Evolutionary conservation across 257 asterid species (phyloP), one percentile per base, ranked within the genome.

Genomic region (Salvia hispanica): DNA sequence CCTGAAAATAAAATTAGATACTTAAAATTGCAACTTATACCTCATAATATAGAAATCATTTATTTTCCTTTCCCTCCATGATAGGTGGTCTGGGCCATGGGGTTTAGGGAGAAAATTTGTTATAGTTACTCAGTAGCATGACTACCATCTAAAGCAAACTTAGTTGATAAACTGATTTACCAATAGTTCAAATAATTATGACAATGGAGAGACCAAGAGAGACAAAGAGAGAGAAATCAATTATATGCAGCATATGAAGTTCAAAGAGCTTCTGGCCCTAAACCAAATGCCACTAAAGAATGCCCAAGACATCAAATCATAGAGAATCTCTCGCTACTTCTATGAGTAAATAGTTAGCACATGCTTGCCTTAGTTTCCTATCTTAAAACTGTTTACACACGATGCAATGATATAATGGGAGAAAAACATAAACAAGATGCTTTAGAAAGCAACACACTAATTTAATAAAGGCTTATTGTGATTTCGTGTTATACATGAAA

Each of bases 1-100:
- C 96, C 95, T 90, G 75, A 67, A 71, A 6, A 64, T 51, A 39
- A 25, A 25, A 25, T 25, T 25, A 25, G 31, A 25, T 25, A 25
- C 31, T 25, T 25, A 25, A 25, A 25, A 25, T 25, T 25, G 31
- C 31, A 25, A 25, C 31, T 25, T 2, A 25, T 25, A 25, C 31
- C 31, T 25, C 31, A 1, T 25, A 25, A 25, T 25, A 25, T 25
- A 18, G 31, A 25, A 25, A 25, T 25, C 31, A 25, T 25, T 25
- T 25, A 25, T 25, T 25, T 25, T 25, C 31, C 31, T 25, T 25
- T 25, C 31, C 21, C 14, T 2, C 69, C 58, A 60, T 47, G 14
- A 4, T 28, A 12, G 44, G 33, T 8, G 3, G 18, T 43, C 6
- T 31, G 9, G 31, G 33, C 5, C 14, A 13, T 33, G 4, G 57